Percentiles rank a stretch among this genome's conserved stretches.
Evolutionary conservation across 306 rosid species (phyloP).

Genomic region (Pachyrhizus erosus): DNA sequence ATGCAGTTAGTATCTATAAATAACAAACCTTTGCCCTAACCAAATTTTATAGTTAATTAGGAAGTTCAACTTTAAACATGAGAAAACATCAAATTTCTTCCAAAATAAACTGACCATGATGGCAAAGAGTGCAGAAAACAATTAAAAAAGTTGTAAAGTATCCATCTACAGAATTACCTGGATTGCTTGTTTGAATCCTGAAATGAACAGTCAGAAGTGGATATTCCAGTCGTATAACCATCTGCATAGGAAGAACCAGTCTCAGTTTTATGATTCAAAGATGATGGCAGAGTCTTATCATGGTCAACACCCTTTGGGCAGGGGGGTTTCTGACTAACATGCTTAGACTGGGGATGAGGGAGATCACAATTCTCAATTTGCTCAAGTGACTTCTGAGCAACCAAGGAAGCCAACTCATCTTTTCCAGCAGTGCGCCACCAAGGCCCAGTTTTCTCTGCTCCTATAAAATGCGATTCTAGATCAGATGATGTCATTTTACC

Average conservation of each 20-base stretch:
- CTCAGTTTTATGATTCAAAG: slow-evolving; percentile 56
- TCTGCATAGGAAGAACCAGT: slow-evolving; percentile 48
- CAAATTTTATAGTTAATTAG: slow-evolving; percentile 8
- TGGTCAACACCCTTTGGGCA: slow-evolving; percentile 45
- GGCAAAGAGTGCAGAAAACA: neutral
- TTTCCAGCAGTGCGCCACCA: slow-evolving; percentile 87
- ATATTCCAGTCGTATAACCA: slow-evolving; percentile 50
- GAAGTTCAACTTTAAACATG: neutral
- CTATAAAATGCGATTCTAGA: slow-evolving; percentile 62
- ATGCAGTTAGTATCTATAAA: neutral
- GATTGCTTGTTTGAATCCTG: slow-evolving; percentile 51
- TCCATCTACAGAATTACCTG: slow-evolving; percentile 52
- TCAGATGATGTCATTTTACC: slow-evolving; percentile 54
- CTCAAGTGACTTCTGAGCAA: slow-evolving; percentile 81
- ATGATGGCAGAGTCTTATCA: slow-evolving; percentile 48
- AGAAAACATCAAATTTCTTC: slow-evolving; percentile 23
- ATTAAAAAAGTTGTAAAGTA: neutral
- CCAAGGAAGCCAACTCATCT: slow-evolving; percentile 84
- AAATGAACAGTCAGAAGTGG: slow-evolving; percentile 49
- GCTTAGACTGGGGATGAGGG: slow-evolving; percentile 68
- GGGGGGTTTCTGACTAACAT: slow-evolving; percentile 44
- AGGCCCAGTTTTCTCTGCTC: slow-evolving; percentile 60
- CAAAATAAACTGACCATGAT: slow-evolving; percentile 16
- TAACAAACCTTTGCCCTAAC: neutral
- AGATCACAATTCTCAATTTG: slow-evolving; percentile 87